Evolutionary conservation across 1,284 basidiomycete genomes (phyloP), one percentile per base, ranked within the genome.

Genomic region (Melanopsichium pennsylvanicum): DNA sequence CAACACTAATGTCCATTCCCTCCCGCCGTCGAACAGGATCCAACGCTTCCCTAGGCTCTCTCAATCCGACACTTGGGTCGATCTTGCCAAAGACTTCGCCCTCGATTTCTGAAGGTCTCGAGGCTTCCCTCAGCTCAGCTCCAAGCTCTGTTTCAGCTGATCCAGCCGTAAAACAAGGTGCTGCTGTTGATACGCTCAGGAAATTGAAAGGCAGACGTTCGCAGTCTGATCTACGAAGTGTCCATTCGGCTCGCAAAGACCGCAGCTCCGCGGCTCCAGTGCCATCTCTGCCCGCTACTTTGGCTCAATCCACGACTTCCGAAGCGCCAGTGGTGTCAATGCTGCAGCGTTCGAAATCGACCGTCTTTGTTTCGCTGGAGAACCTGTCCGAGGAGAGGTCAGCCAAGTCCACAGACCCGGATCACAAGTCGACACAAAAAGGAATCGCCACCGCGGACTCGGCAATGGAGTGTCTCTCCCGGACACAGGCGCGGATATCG

Each of bases 81-180:
- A 50, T 60, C n/a, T 15, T 54, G 1, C 48, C 57, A 27, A 60
- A 52, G 27, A 54, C 49, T 4, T 60, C 57, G 19, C 57, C 57
- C 11, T 60, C 57, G 18, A 52, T 60, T 33, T 32, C 33, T 12
- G 57, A 60, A 36, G 40, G 16, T 39, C 57, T 49, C 7, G 57
- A 57, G 48, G 39, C 21, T 15, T 48, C 23, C n/a, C 5, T 31
- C 11, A 21, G 21, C 22, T 25, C 40, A 6, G 27, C 26, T 27
- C 25, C 33, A 26, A 25, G 5, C 11, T 25, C 39, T 21, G 25
- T 16, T 23, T 15, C 31, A n/a, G 44, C 39, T 13, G 54, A 42
- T 9, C 16, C 33, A 12, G 12, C 23, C 22, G 31, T 35, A 21
- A 45, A 44, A 18, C 34, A 19, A 19, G 34, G 40, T 23, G 34